Evolutionary conservation across 305 asterid species (phyloP).

Genomic region (Fraxinus sp.): DNA sequence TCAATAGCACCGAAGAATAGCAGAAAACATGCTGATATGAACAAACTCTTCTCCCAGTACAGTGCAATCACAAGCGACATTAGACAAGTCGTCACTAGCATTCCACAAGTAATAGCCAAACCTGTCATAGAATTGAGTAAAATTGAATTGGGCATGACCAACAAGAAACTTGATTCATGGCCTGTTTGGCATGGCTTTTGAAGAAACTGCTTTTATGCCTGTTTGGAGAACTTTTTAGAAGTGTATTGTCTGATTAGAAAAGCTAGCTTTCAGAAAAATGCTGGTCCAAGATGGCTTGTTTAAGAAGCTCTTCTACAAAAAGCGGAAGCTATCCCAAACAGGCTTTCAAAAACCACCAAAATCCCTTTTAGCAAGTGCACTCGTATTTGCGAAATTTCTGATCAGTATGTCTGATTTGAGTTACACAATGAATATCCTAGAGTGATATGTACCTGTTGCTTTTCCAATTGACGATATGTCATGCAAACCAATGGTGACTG

Average conservation of each 20-base stretch:
- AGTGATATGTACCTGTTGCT: slow-evolving; percentile 59
- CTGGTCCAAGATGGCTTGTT: background rate
- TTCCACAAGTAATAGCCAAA: slow-evolving; percentile 60
- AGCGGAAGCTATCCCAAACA: background rate
- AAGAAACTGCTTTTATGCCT: background rate
- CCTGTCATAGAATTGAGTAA: slow-evolving; percentile 41
- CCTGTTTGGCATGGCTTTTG: background rate
- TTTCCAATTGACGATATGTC: slow-evolving; percentile 60
- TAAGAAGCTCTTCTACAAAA: background rate
- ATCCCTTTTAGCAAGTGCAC: background rate
- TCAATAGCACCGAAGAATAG: slow-evolving; percentile 74
- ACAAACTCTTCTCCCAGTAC: slow-evolving; percentile 66
- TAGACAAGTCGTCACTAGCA: slow-evolving; percentile 82
- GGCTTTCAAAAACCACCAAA: background rate
- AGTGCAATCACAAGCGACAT: slow-evolving; percentile 87
- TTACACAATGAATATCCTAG: background rate
- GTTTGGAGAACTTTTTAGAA: background rate
- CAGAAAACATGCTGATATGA: slow-evolving; percentile 50
- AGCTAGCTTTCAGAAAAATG: background rate
- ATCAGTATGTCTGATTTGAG: background rate
- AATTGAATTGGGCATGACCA: background rate
- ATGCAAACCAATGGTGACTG: slow-evolving; percentile 66
- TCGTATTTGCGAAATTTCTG: background rate
- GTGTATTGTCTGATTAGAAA: background rate
- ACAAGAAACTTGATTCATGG: background rate